Conservation (phyloP, 441 rosid genomes). For the Populus hybrid region DNA sequence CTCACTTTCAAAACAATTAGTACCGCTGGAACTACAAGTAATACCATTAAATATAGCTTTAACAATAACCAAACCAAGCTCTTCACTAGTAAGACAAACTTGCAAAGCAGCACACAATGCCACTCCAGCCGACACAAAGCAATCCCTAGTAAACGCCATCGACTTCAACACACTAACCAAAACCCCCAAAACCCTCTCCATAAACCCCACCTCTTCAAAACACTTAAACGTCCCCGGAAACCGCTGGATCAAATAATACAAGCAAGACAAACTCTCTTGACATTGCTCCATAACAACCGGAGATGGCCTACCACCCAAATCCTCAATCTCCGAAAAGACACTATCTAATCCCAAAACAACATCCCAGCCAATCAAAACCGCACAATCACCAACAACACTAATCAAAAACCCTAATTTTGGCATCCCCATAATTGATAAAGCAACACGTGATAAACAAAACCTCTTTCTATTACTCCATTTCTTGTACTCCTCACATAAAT, state of each 20-base stretch:
- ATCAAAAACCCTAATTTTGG: slow-evolving; percentile 79
- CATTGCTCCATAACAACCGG: slow-evolving; percentile 95
- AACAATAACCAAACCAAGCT: slow-evolving; percentile 68
- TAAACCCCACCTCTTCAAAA: slow-evolving; percentile 35
- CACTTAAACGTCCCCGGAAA: slow-evolving; percentile 58
- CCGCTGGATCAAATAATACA: slow-evolving; percentile 88
- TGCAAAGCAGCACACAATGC: slow-evolving; percentile 83
- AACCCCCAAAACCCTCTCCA: slow-evolving; percentile 59
- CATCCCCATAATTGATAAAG: slow-evolving; percentile 84
- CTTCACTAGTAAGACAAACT: slow-evolving; percentile 64
- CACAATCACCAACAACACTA: slow-evolving; percentile 69
- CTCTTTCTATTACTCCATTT: slow-evolving; percentile 27
- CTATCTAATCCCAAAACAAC: slow-evolving; percentile 63
- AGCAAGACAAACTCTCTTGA: slow-evolving; percentile 90
- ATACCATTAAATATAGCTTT: slow-evolving; percentile 58
- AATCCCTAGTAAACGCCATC: slow-evolving; percentile 72
- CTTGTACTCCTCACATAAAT: slow-evolving; percentile 55
- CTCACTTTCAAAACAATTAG: slow-evolving; percentile 23
- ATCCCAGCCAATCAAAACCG: slow-evolving; percentile 72
- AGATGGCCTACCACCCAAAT: slow-evolving; percentile 67
- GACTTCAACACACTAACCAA: slow-evolving; percentile 65
- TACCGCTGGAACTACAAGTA: slow-evolving; percentile 27
- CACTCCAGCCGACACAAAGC: slow-evolving; percentile 96
- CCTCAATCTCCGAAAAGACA: slow-evolving; percentile 57
- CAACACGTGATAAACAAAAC: slow-evolving; percentile 83